Evolutionary conservation across 345 rosid species (phyloP).

Genomic region (Jatropha curcas): DNA sequence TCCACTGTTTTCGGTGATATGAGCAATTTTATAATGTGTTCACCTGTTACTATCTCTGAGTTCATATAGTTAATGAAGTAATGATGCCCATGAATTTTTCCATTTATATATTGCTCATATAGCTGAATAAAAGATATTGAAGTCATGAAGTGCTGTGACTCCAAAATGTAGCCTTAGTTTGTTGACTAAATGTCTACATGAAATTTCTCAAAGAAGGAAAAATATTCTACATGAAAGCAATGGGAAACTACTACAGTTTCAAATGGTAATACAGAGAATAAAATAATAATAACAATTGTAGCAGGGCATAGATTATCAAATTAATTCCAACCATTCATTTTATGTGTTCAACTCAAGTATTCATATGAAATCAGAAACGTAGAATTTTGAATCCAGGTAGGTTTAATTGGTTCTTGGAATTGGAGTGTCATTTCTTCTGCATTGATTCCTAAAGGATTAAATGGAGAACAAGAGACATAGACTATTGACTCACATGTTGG

Average conservation of each 20-base stretch:
- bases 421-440: slow-evolving; percentile 1
- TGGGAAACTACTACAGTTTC: background rate
- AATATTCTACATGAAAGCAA: background rate
- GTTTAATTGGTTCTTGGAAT: too few species aligned
- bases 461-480: background rate
- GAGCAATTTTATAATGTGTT: background rate
- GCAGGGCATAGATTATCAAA: background rate
- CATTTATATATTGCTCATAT: background rate
- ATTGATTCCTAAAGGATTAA: background rate
- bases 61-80: background rate
- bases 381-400: too few species aligned
- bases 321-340: background rate
- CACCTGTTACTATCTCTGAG: background rate
- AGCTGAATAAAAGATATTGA: background rate
- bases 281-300: background rate
- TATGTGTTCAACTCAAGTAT: background rate
- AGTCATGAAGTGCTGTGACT: background rate
- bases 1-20: background rate
- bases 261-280: background rate
- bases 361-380: background rate
- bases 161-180: background rate
- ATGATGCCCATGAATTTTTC: background rate
- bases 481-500: background rate
- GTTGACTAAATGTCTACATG: background rate
- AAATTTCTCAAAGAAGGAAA: too few species aligned